Evolutionary conservation across 2,329 filamentous ascomycete species (phyloP), one percentile per base, ranked within the genome.

Genomic region (Dissoconium aciculare): DNA sequence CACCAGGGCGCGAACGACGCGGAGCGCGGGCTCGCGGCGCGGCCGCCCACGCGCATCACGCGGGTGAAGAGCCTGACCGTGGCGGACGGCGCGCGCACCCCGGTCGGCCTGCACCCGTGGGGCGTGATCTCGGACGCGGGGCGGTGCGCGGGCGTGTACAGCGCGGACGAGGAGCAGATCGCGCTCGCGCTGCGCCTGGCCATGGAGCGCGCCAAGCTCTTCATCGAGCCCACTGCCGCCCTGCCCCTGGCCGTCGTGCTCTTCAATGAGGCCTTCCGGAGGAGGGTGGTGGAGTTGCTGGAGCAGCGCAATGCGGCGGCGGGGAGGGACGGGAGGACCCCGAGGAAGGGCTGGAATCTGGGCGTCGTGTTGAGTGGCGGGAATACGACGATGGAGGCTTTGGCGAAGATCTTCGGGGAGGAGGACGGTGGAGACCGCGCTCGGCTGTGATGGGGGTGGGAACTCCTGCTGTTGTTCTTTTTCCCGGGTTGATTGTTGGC

Each of bases 1-100:
- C 82, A 78, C 49, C 58, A 91, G 49, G 85, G 83, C 28, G 85
- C 74, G 1, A 84, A 95, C 57, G 87, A 95, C 57, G 78, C 69
- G 21, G 67, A 73, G 37, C 63, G 81, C 2, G 82, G 82, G 0
- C 66, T 87, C 17, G 67, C 67, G 31, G 51, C 65, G 0, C n/a
- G n/a, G n/a, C n/a, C n/a, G n/a, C 75, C 78, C 0, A 43, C 58
- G 43, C 66, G 84, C 9, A 66, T 95, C 23, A 61, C 69, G 40
- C 54, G 52, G 0, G 85, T 94, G 12, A 72, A 69, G 44, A 73
- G 76, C 1, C 63, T 87, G 11, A 94, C 87, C 0, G 75, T 95
- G 19, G 87, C 84, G 0, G 87, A 95, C 55, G 87, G 87, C 0
- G 58, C 95, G 50, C 66, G 87, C 15, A 93, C 85, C 11, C 83